Conservation (phyloP, 2,329 filamentous ascomycete genomes). For the Alternaria angustiovoidea region DNA sequence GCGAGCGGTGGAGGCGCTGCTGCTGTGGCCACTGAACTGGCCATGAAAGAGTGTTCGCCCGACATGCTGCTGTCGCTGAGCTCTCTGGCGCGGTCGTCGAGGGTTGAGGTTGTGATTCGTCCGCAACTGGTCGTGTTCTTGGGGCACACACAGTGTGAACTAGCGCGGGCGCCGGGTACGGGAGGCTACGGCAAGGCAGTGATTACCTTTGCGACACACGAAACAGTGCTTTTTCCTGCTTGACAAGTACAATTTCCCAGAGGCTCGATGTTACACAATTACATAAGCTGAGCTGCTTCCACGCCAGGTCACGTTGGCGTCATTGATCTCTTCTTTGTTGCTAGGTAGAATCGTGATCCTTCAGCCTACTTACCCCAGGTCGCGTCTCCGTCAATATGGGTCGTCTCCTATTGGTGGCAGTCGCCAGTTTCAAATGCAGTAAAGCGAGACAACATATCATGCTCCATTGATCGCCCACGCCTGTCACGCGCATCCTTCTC, state of each 20-base stretch:
- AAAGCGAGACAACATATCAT: slow-evolving; percentile 1
- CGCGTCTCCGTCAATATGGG: slow-evolving; percentile 6
- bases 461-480: neutral
- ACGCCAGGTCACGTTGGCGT: neutral
- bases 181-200: slow-evolving; percentile 16
- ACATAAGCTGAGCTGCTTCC: slow-evolving; percentile 7
- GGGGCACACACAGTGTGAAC: slow-evolving; percentile 11
- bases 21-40: slow-evolving; percentile 37
- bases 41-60: slow-evolving; percentile 53
- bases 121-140: slow-evolving; percentile 17
- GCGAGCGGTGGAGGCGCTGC: slow-evolving; percentile 41
- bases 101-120: slow-evolving; percentile 28
- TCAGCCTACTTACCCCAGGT: neutral
- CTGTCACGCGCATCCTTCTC: slow-evolving; percentile 5
- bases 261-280: neutral
- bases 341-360: neutral
- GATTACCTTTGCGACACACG: slow-evolving; percentile 7
- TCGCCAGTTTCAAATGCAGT: slow-evolving; percentile 8
- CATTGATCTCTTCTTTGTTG: neutral
- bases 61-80: slow-evolving; percentile 37
- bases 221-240: slow-evolving; percentile 13
- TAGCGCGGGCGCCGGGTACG: slow-evolving; percentile 20
- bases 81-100: slow-evolving; percentile 19
- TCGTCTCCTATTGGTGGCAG: slow-evolving; percentile 9
- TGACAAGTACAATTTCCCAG: neutral